Evolutionary conservation across 139 green algal genomes (phyloP).

Genomic region (Chlamydomonas schloesseri): DNA sequence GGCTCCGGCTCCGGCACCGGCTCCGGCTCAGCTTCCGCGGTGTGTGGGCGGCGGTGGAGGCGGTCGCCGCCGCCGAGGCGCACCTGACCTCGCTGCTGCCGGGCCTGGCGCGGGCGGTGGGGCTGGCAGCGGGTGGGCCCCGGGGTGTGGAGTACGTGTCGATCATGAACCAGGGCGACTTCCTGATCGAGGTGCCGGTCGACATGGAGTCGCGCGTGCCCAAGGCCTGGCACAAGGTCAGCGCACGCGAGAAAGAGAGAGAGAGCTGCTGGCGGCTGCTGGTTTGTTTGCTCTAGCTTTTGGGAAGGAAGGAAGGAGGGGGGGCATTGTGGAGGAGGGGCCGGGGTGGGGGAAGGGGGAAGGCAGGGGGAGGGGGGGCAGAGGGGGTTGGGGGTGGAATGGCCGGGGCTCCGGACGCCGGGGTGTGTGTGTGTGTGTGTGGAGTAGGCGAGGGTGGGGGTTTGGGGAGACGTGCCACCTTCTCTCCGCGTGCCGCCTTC

Average conservation of each 20-base stretch:
- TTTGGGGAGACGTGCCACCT: too few species aligned
- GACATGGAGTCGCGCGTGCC: constrained; percentile 59
- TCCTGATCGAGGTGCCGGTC: constrained; percentile 83
- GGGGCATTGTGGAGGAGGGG: not conserved
- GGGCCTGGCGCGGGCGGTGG: constrained; percentile 51
- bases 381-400: too few species aligned
- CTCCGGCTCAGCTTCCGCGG: not conserved
- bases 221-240: constrained; percentile 67
- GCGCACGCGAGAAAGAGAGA: too few species aligned
- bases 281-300: too few species aligned
- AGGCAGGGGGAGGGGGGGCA: not conserved
- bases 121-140: constrained; percentile 23
- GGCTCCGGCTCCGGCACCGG: too few species aligned
- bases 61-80: constrained; percentile 50
- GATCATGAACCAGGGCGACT: constrained; percentile 71
- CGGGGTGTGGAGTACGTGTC: constrained; percentile 58
- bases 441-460: too few species aligned
- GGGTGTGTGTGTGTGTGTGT: too few species aligned
- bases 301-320: too few species aligned
- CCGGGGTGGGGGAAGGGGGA: too few species aligned
- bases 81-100: constrained; percentile 60
- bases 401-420: too few species aligned
- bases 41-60: constrained; percentile 48
- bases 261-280: too few species aligned
- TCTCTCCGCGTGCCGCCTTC: too few species aligned